These are phyloP conservation scores for Solanum ossicruentum DNA, from an alignment of 257 asterid species.

Conservation along the genomic window DNA sequence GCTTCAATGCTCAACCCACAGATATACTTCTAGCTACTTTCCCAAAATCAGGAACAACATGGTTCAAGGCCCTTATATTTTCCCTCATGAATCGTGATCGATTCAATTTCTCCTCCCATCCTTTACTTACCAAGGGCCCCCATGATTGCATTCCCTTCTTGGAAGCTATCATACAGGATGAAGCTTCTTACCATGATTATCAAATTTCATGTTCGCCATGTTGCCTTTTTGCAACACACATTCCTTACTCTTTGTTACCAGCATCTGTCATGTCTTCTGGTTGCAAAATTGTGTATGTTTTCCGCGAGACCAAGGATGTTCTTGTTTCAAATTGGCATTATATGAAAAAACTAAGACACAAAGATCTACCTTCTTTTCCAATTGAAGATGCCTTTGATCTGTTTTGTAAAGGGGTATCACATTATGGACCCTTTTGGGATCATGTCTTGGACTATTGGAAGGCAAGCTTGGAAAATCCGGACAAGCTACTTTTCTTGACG, in stretches of 20 bases:
- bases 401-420: background rate
- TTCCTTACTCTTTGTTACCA: background rate
- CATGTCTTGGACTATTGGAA: background rate
- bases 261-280: background rate
- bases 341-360: background rate
- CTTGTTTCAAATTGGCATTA: background rate
- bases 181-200: background rate
- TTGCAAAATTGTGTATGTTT: background rate
- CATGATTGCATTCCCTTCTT: background rate
- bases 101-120: background rate
- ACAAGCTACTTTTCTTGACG: background rate
- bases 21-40: background rate
- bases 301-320: background rate
- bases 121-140: background rate
- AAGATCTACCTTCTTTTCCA: background rate
- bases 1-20: background rate
- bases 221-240: background rate
- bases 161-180: background rate
- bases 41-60: background rate
- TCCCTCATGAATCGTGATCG: background rate
- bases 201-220: background rate
- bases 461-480: background rate
- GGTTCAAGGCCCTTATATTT: background rate
- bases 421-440: background rate
- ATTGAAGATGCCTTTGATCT: background rate